Percentiles rank a stretch among this genome's conserved stretches.
These are phyloP conservation scores for Phoma sp. DNA, from an alignment of 2,329 filamentous ascomycete genomes.

Conservation along the genomic window DNA sequence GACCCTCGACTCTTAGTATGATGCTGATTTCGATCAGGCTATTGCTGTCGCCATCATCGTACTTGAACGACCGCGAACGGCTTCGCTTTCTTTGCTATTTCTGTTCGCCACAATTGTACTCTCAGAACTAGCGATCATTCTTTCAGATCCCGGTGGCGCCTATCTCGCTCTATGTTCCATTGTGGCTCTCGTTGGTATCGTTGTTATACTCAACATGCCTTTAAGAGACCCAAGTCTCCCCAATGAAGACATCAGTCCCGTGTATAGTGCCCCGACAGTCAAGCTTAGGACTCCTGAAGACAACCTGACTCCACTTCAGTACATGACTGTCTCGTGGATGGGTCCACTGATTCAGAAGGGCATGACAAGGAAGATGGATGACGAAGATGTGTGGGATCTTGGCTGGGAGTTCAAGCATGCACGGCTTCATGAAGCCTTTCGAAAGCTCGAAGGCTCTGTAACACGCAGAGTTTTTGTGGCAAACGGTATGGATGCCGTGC, in stretches of 20 bases:
- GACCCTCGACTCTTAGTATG: neutral
- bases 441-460: constrained; percentile 74
- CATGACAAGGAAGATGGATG: constrained; percentile 69
- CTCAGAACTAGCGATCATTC: constrained; percentile 32
- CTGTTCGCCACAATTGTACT: constrained; percentile 45
- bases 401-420: constrained; percentile 83
- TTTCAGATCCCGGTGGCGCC: constrained; percentile 39
- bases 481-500: constrained; percentile 79
- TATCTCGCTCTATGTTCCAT: constrained; percentile 44
- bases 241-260: constrained; percentile 63
- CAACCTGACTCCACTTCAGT: constrained; percentile 78
- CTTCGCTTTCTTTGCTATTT: constrained; percentile 50
- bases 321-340: constrained; percentile 86
- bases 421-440: constrained; percentile 75
- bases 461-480: constrained; percentile 72
- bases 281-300: constrained; percentile 79
- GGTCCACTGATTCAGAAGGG: constrained; percentile 72
- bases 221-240: constrained; percentile 66
- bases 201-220: constrained; percentile 71
- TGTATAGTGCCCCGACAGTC: constrained; percentile 62
- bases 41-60: constrained; percentile 45
- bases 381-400: constrained; percentile 82
- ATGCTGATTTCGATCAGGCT: constrained; percentile 40
- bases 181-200: constrained; percentile 56
- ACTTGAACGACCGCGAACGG: constrained; percentile 50